A percentile compares a stretch with the other conserved stretches of the same genome.
phyloP scores from a whole-genome alignment of 2,329 filamentous ascomycete genomes.

The Chalara sp. region DNA sequence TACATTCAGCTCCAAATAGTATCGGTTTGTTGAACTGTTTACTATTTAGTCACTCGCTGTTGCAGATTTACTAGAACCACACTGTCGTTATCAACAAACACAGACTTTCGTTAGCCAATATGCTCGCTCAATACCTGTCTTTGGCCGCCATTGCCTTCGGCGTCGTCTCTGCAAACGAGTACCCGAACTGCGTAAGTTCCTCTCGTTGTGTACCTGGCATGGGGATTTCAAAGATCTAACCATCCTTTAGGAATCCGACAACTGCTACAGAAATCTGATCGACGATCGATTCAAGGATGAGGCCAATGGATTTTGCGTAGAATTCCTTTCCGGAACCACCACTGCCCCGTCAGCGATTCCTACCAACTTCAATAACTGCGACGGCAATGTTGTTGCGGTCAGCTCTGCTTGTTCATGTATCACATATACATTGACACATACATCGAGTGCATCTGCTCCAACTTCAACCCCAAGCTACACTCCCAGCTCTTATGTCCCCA shows the following conservation, averaged over 20 bases:
- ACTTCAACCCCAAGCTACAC: constrained; percentile 8
- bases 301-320: constrained; percentile 28
- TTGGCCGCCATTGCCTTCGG: constrained; percentile 13
- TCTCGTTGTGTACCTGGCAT: background rate
- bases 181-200: constrained; percentile 18
- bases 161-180: constrained; percentile 13
- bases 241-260: constrained; percentile 15
- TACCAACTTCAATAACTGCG: constrained; percentile 27
- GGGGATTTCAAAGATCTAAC: background rate
- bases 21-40: too few species aligned
- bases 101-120: constrained; percentile 1
- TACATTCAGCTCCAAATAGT: too few species aligned
- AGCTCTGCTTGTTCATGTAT: constrained; percentile 34
- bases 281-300: constrained; percentile 26
- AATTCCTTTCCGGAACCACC: constrained; percentile 26
- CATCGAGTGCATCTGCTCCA: constrained; percentile 9
- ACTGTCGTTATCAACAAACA: too few species aligned
- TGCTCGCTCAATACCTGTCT: constrained; percentile 9
- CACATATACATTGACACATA: constrained; percentile 28
- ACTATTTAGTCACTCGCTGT: too few species aligned
- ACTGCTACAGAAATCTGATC: constrained; percentile 32
- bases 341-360: constrained; percentile 24
- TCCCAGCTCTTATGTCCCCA: background rate
- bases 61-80: too few species aligned
- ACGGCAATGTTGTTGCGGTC: constrained; percentile 9